Evolutionary conservation across 2,329 filamentous ascomycete genomes (phyloP).

Genomic region (Cordyceps militaris): DNA sequence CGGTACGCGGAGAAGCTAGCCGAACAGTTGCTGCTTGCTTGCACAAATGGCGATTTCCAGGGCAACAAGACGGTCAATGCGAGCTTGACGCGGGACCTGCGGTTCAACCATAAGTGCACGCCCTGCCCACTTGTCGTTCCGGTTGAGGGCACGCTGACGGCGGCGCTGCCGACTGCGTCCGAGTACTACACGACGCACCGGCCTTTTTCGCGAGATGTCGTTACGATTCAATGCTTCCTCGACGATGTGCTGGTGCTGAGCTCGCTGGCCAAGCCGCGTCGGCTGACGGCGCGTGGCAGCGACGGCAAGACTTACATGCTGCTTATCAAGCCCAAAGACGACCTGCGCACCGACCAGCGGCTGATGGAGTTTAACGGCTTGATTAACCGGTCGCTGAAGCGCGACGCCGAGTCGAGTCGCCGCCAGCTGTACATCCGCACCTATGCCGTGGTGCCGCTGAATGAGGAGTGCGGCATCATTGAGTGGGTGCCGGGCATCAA

Average conservation of each 20-base stretch:
- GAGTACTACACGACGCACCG: slow-evolving; percentile 71
- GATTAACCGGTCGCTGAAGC: slow-evolving; percentile 91
- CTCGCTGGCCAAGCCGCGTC: slow-evolving; percentile 86
- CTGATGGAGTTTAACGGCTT: slow-evolving; percentile 99
- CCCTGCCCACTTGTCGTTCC: slow-evolving; percentile 85
- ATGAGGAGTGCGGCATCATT: slow-evolving; percentile 95
- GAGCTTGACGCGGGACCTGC: slow-evolving; percentile 69
- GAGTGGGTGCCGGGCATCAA: slow-evolving; percentile 98
- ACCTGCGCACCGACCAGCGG: slow-evolving; percentile 92
- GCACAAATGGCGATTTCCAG: slow-evolving; percentile 67
- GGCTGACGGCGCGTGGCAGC: slow-evolving; percentile 78
- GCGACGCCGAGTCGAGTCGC: slow-evolving; percentile 83
- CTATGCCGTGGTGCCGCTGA: slow-evolving; percentile 92
- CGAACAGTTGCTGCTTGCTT: slow-evolving; percentile 72
- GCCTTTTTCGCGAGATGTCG: slow-evolving; percentile 78
- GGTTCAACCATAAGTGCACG: slow-evolving; percentile 77
- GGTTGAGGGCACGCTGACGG: slow-evolving; percentile 75
- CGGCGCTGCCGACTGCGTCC: slow-evolving; percentile 67
- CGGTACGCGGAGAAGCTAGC: slow-evolving; percentile 75
- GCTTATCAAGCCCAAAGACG: slow-evolving; percentile 96
- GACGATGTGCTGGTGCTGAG: slow-evolving; percentile 87
- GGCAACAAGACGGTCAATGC: slow-evolving; percentile 60
- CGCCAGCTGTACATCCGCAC: slow-evolving; percentile 93
- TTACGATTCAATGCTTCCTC: slow-evolving; percentile 72
- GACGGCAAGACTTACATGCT: slow-evolving; percentile 86